Conservation (phyloP, 768 basidiomycete species). For the Amanita subjunquillea region DNA sequence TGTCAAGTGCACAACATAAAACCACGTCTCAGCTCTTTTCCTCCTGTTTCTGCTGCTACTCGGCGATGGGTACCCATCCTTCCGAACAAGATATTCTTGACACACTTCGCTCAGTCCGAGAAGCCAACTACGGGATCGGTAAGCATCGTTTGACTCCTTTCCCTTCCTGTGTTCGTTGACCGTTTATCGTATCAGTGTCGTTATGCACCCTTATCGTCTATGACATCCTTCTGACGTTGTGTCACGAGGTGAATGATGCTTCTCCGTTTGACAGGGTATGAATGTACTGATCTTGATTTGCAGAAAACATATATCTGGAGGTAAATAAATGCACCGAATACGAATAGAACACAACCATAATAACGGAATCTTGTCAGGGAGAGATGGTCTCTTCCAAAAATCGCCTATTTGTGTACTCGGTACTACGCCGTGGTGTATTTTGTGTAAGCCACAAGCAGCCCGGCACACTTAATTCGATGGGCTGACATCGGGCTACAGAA, state of each 20-base stretch:
- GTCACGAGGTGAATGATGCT: neutral
- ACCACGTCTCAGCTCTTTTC: no score
- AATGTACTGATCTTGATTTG: neutral
- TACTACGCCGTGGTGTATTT: neutral
- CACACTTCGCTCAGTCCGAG: neutral
- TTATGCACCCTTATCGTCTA: neutral
- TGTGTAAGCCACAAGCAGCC: neutral
- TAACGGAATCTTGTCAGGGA: neutral
- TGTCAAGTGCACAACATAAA: no score
- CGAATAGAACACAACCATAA: neutral
- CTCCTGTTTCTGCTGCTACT: no score
- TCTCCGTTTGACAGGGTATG: neutral
- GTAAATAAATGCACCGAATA: neutral
- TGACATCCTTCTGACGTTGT: neutral
- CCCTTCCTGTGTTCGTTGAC: neutral
- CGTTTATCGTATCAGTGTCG: neutral
- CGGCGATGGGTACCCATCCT: no score
- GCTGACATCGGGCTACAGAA: neutral
- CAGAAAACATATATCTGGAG: neutral
- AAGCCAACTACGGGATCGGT: neutral
- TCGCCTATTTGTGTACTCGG: neutral
- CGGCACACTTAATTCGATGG: neutral
- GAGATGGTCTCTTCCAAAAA: neutral
- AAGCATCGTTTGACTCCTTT: neutral
- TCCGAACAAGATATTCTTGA: no score